These are phyloP conservation scores for Myxozyma neglecta DNA, from an alignment of 805 yeast genomes.

Conservation along the genomic window DNA sequence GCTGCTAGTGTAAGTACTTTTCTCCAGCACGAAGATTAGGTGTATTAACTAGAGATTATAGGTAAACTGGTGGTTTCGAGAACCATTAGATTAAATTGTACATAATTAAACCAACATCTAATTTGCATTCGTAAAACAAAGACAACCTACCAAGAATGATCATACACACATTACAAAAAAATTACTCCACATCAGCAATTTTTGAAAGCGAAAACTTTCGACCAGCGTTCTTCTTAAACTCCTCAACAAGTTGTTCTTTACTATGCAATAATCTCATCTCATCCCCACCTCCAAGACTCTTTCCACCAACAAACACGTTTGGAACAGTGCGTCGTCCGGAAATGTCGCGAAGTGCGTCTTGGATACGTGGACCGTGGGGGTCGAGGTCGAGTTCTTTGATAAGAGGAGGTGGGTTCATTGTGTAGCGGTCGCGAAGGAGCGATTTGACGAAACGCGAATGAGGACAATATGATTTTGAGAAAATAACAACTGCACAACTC, in stretches of 20 bases:
- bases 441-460: conserved; percentile 70
- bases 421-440: conserved; percentile 61
- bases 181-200: neutral
- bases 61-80: conserved; percentile 34
- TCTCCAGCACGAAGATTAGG: neutral
- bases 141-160: neutral
- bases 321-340: conserved; percentile 91
- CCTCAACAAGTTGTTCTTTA: conserved; percentile 49
- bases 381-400: conserved; percentile 84
- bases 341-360: conserved; percentile 61
- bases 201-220: neutral
- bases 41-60: neutral
- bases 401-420: conserved; percentile 67
- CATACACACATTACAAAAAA: neutral
- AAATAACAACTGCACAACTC: conserved; percentile 40
- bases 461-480: conserved; percentile 67
- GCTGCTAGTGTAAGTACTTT: conserved; percentile 24
- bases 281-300: conserved; percentile 85
- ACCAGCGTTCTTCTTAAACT: conserved; percentile 19
- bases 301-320: conserved; percentile 71
- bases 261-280: conserved; percentile 68
- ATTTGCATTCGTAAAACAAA: neutral
- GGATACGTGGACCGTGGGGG: conserved; percentile 71
- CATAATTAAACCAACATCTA: neutral
- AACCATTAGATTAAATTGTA: neutral